phyloP scores from a whole-genome alignment of 805 yeast genomes.

The Candida adriatica region DNA sequence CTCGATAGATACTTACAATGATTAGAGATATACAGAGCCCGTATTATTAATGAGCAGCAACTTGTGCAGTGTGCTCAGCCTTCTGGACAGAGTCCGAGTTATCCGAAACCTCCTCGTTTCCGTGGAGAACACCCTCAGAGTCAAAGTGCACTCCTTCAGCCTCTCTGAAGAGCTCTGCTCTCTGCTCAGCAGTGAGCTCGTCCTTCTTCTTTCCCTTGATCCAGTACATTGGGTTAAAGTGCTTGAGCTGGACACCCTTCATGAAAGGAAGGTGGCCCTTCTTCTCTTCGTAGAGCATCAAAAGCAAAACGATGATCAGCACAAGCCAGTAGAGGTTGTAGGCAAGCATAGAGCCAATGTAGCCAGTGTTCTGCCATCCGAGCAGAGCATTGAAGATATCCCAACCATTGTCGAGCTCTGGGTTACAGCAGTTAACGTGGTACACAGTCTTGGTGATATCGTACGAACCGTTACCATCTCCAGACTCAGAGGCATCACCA shows the following conservation, averaged over 20 bases:
- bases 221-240: slow-evolving; percentile 68
- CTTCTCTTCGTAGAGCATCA: slow-evolving; percentile 81
- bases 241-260: slow-evolving; percentile 39
- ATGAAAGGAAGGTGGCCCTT: slow-evolving; percentile 72
- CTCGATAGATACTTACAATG: slow-evolving; percentile 1
- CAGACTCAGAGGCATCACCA: slow-evolving; percentile 91
- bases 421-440: slow-evolving; percentile 98
- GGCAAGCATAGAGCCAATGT: slow-evolving; percentile 83
- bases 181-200: slow-evolving; percentile 46
- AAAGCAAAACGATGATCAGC: slow-evolving; percentile 44
- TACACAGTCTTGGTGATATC: slow-evolving; percentile 74
- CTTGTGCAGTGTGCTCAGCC: neutral
- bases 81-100: neutral
- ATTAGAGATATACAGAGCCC: neutral
- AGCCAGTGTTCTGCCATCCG: slow-evolving; percentile 98
- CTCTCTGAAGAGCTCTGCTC: slow-evolving; percentile 42
- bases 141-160: slow-evolving; percentile 33
- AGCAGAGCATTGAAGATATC: slow-evolving; percentile 89
- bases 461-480: slow-evolving; percentile 94
- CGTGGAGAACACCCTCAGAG: slow-evolving; percentile 26
- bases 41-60: too few species aligned
- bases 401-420: slow-evolving; percentile 91
- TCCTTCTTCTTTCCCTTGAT: slow-evolving; percentile 60
- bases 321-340: slow-evolving; percentile 87
- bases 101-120: slow-evolving; percentile 1